Evolutionary conservation across 495 filamentous ascomycete genomes (phyloP).

Genomic region (Corynascus novoguineensis): DNA sequence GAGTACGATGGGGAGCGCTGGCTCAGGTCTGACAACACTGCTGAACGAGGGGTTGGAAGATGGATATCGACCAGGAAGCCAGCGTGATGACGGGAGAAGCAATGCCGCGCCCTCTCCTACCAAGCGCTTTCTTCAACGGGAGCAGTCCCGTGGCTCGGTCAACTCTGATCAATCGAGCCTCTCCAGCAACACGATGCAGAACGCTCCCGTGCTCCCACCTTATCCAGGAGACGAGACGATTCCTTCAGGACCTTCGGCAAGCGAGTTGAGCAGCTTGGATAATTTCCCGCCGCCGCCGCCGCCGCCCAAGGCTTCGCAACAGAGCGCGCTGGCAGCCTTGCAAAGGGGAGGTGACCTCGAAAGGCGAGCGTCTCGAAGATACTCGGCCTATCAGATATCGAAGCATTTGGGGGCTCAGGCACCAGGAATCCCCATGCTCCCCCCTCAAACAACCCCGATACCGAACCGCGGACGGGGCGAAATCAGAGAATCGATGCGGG

Average conservation of each 20-base stretch:
- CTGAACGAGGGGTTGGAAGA: constrained; percentile 56
- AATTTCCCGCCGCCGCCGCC: constrained; percentile 64
- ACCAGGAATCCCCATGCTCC: constrained; percentile 79
- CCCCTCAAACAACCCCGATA: constrained; percentile 77
- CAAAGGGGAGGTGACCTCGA: constrained; percentile 92
- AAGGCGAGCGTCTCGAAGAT: constrained; percentile 82
- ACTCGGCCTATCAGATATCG: constrained; percentile 91
- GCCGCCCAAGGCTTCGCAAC: constrained; percentile 71
- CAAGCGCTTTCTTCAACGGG: constrained; percentile 37
- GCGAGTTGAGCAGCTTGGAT: constrained; percentile 42
- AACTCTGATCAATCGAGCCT: constrained; percentile 53
- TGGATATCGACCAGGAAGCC: constrained; percentile 34
- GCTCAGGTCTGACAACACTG: constrained; percentile 58
- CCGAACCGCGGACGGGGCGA: constrained; percentile 81
- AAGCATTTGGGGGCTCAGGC: constrained; percentile 80
- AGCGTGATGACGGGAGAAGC: constrained; percentile 23
- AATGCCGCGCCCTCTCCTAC: constrained; percentile 36
- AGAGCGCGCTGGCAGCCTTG: constrained; percentile 85
- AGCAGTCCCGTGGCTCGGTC: constrained; percentile 42
- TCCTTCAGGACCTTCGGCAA: constrained; percentile 34
- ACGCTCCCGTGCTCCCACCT: constrained; percentile 59
- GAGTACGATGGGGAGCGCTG: constrained; percentile 56
- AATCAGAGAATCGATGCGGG: constrained; percentile 84
- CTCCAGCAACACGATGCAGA: constrained; percentile 65
- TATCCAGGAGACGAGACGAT: constrained; percentile 54